These are phyloP conservation scores for Monilinia laxa DNA, from an alignment of 2,329 filamentous ascomycete species.

Conservation along the genomic window DNA sequence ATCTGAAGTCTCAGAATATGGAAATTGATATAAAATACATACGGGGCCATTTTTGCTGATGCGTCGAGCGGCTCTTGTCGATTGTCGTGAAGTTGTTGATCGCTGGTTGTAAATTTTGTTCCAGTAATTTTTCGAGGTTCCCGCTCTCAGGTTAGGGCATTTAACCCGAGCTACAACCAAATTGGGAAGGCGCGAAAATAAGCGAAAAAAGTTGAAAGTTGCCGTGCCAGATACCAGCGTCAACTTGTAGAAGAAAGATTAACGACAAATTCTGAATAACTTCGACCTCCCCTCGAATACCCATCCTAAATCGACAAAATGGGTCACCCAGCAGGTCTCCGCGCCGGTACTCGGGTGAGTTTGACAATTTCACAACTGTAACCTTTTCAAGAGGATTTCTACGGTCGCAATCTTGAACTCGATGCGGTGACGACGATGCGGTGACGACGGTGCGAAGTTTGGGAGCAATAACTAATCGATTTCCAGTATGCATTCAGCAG, in stretches of 20 bases:
- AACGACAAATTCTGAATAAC: conserved; percentile 27
- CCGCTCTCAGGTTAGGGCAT: conserved; percentile 19
- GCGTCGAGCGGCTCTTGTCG: conserved; percentile 24
- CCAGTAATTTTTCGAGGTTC: conserved; percentile 11
- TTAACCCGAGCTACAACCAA: conserved; percentile 16
- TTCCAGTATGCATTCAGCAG: conserved; percentile 78
- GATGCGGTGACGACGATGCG: conserved; percentile 1
- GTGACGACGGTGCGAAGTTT: neutral
- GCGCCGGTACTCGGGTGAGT: conserved; percentile 80
- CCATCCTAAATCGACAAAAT: conserved; percentile 42
- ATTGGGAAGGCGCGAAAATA: conserved; percentile 14
- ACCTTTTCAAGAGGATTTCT: neutral
- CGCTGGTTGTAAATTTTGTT: conserved; percentile 17
- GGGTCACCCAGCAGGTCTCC: conserved; percentile 77
- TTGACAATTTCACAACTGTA: neutral
- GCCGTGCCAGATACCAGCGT: conserved; percentile 14
- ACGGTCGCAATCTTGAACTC: conserved; percentile 21
- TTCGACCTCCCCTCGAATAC: conserved; percentile 27
- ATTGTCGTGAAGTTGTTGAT: conserved; percentile 25
- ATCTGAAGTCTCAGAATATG: conserved; percentile 2
- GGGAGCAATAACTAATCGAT: conserved; percentile 27
- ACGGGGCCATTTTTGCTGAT: conserved; percentile 45
- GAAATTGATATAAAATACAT: conserved; percentile 8
- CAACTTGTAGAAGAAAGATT: conserved; percentile 19
- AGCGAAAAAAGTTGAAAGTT: conserved; percentile 22